Evolutionary conservation across 768 basidiomycete genomes (phyloP).

Genomic region (Amanita muscaria): DNA sequence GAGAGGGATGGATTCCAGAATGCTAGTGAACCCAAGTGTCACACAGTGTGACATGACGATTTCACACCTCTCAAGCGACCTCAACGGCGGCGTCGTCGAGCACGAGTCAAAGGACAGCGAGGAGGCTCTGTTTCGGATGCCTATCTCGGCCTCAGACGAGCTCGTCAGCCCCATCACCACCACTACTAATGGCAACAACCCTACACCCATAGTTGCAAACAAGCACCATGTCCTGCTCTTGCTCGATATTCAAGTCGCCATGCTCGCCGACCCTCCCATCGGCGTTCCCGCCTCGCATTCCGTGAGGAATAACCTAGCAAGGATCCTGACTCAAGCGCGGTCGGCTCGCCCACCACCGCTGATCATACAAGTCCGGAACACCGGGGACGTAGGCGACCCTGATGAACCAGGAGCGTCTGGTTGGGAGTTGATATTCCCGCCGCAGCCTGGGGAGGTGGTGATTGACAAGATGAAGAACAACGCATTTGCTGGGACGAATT

Average conservation of each 20-base stretch:
- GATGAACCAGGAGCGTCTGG: slow-evolving; percentile 49
- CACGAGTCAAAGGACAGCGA: no score
- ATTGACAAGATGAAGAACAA: slow-evolving; percentile 66
- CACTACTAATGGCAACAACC: no score
- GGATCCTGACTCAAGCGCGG: slow-evolving; percentile 43
- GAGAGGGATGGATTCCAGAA: no score
- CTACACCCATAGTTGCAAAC: no score
- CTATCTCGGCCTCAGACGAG: no score
- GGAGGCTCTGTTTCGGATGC: no score
- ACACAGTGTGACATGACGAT: no score
- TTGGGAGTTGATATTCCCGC: slow-evolving; percentile 53
- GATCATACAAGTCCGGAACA: slow-evolving; percentile 64
- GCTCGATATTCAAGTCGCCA: slow-evolving; percentile 46
- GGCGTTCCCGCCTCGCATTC: slow-evolving; percentile 40
- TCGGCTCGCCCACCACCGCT: slow-evolving; percentile 37
- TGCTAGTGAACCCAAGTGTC: no score
- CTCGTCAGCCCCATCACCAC: no score
- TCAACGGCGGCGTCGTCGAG: no score
- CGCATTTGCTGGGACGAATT: slow-evolving; percentile 51
- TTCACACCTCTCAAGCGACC: no score
- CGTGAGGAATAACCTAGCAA: slow-evolving; percentile 39
- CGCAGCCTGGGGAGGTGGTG: slow-evolving; percentile 41
- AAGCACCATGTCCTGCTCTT: slow-evolving; percentile 43
- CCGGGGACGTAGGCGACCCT: slow-evolving; percentile 49
- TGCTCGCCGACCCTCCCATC: slow-evolving; percentile 37